Percentiles rank a stretch among this genome's conserved stretches.
These are phyloP conservation scores for Pelagomonas calceolata DNA, from an alignment of 108 stramenopile genomes.

Conservation along the genomic window DNA sequence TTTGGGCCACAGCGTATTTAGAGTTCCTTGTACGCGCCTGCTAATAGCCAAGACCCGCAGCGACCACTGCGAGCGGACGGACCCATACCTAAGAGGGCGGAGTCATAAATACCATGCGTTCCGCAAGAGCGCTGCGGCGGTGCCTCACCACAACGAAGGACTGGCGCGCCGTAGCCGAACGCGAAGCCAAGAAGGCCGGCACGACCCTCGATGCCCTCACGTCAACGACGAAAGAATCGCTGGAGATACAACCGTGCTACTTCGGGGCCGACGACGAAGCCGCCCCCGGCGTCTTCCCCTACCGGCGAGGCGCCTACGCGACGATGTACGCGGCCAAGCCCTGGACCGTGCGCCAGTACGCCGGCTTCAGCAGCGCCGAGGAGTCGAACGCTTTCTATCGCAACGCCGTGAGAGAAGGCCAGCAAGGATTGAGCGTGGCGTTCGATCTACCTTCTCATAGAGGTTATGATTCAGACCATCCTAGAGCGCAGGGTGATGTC, in stretches of 20 bases:
- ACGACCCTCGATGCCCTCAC: constrained; percentile 13
- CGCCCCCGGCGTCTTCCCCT: constrained; percentile 74
- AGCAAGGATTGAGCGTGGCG: constrained; percentile 86
- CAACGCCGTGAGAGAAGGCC: constrained; percentile 79
- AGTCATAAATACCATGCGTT: no score
- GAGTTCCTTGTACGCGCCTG: no score
- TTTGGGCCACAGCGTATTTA: no score
- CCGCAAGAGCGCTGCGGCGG: background rate
- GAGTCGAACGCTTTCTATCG: constrained; percentile 86
- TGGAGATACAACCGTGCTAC: constrained; percentile 85
- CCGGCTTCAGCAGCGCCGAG: constrained; percentile 93
- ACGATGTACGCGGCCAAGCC: constrained; percentile 78
- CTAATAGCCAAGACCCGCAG: no score
- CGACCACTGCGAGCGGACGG: no score
- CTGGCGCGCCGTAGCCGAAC: background rate
- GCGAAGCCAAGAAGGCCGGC: background rate
- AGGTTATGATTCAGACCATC: constrained; percentile 92
- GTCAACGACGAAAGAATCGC: constrained; percentile 54
- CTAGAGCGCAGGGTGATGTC: constrained; percentile 87
- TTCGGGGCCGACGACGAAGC: constrained; percentile 48
- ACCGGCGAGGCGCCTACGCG: constrained; percentile 92
- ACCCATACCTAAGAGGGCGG: no score
- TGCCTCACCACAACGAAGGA: background rate
- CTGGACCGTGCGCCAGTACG: constrained; percentile 44
- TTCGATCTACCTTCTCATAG: constrained; percentile 96